Evolutionary conservation across 805 yeast genomes (phyloP).

Genomic region (Cyberlindnera bimundalis): DNA sequence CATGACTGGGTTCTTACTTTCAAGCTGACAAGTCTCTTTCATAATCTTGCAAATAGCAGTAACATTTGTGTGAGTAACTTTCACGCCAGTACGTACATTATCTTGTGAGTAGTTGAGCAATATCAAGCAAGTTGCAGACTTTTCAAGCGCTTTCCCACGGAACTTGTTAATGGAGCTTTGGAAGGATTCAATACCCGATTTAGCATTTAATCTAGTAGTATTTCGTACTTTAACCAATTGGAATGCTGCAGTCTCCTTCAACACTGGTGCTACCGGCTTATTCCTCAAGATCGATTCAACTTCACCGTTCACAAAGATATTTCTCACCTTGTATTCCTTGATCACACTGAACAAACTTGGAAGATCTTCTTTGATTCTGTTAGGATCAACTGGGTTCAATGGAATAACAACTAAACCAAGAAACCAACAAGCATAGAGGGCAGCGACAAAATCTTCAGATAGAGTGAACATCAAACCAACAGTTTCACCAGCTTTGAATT

Average conservation of each 20-base stretch:
- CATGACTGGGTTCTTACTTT: constrained; percentile 65
- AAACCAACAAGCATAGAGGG: constrained; percentile 81
- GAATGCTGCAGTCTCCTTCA: constrained; percentile 43
- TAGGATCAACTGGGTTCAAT: constrained; percentile 63
- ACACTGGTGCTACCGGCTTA: constrained; percentile 57
- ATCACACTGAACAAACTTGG: constrained; percentile 61
- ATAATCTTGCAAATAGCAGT: constrained; percentile 81
- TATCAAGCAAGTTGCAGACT: constrained; percentile 47
- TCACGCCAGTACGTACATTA: constrained; percentile 56
- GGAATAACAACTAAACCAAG: constrained; percentile 81
- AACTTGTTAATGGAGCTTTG: constrained; percentile 23
- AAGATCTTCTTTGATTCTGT: constrained; percentile 68
- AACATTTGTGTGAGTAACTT: constrained; percentile 53
- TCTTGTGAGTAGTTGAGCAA: constrained; percentile 75
- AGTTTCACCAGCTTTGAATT: constrained; percentile 62
- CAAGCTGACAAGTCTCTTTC: constrained; percentile 88
- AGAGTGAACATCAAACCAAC: constrained; percentile 83
- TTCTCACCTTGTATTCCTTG: constrained; percentile 66
- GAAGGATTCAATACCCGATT: constrained; percentile 22
- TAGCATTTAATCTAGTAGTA: constrained; percentile 53
- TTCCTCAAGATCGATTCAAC: constrained; percentile 65
- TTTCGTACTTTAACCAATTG: constrained; percentile 56
- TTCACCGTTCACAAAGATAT: constrained; percentile 75
- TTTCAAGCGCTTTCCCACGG: constrained; percentile 7
- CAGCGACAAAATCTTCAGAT: constrained; percentile 80